Evolutionary conservation across 257 asterid genomes (phyloP), one percentile per base, ranked within the genome.

Genomic region (Craterostigma plantagineum): DNA sequence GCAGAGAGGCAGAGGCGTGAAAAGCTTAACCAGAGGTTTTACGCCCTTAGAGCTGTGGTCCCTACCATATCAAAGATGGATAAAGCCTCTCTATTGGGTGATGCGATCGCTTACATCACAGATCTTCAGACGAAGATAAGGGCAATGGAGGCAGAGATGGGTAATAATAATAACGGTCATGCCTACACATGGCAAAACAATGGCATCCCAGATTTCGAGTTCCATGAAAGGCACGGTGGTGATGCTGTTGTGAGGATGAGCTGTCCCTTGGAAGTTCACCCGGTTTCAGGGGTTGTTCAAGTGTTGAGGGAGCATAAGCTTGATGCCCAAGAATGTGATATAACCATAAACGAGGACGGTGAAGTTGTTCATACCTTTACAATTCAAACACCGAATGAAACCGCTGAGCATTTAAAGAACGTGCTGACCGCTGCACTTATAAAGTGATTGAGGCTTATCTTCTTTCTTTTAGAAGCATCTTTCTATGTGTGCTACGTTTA

Each of bases 21-120:
- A 42, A 86, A 86, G 76, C 75, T 86, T 44, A 86, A 78, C 61
- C 97, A 81, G 59, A 69, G 93, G 3, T 86, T 86, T 41, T 86
- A 81, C 33, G 97, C 94, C 0, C 49, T 86, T 10, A 62, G 97
- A 60, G 95, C 95, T 0, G 92, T 87, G 0, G 97, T 87, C 6
- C n/a, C 95, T 95, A 87, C 74, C 46, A 82, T 87, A 34, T 78
- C 95, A 23, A 82, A 87, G 57, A 82, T 82, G 97, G 97, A 87
- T 57, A 82, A 82, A 70, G 97, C 95, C 38, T 87, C 97, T 23
- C 85, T 87, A 8, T 53, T 87, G 51, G 95, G 95, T 40, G 97
- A 79, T 43, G 92, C 97, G 35, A 79, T 87, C 55, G 81, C 95
- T 42, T 76, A 87, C 80, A 81, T 87, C 45, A 79, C 93, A 3